These are phyloP conservation scores for Scedosporium boydii DNA, from an alignment of 2,329 filamentous ascomycete species.

Conservation along the genomic window DNA sequence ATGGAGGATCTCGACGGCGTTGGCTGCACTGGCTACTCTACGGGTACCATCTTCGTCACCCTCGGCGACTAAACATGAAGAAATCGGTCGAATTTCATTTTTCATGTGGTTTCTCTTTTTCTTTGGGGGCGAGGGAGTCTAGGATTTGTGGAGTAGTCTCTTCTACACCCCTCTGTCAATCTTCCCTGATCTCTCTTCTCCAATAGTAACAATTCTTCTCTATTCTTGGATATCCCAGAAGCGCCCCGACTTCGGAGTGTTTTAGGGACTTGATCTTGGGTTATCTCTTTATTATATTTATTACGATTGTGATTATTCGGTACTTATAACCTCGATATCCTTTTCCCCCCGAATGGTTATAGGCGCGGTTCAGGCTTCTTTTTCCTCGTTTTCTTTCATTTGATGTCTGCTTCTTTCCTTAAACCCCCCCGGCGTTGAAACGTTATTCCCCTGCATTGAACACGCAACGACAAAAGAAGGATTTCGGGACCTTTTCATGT, in stretches of 20 bases:
- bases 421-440: neutral
- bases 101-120: neutral
- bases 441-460: neutral
- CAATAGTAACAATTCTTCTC: neutral
- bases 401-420: neutral
- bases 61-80: constrained; percentile 19
- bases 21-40: constrained; percentile 27
- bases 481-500: constrained; percentile 1
- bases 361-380: neutral
- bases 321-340: too few species aligned
- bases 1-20: constrained; percentile 28
- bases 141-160: neutral
- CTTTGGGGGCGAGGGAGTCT: neutral
- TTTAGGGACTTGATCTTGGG: too few species aligned
- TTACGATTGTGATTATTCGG: too few species aligned
- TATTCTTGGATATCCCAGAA: neutral
- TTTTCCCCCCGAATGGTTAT: neutral
- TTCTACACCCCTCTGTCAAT: neutral
- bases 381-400: neutral
- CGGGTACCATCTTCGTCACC: constrained; percentile 19
- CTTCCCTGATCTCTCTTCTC: neutral
- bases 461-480: neutral
- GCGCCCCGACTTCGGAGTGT: too few species aligned
- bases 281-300: too few species aligned
- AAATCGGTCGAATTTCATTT: neutral